These are phyloP conservation scores for Papiliotrema laurentii DNA, from an alignment of 1,284 basidiomycete genomes.

Conservation along the genomic window DNA sequence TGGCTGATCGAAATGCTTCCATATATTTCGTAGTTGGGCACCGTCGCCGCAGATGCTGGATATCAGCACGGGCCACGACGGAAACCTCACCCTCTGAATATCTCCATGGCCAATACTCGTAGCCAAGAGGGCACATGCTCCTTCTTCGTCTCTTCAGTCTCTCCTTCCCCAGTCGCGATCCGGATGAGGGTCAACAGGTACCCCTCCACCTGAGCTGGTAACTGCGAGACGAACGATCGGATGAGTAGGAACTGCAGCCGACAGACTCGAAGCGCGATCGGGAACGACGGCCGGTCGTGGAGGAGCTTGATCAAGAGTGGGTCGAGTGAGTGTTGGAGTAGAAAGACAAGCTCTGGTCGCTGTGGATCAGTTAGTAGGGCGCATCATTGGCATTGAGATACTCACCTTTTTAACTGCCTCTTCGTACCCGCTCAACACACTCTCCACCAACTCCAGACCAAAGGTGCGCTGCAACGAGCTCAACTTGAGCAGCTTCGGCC, in stretches of 20 bases:
- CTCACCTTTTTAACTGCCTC: slow-evolving; percentile 73
- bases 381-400: not conserved
- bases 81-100: slow-evolving; percentile 66
- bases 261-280: slow-evolving; percentile 81
- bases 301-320: slow-evolving; percentile 80
- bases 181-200: slow-evolving; percentile 77
- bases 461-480: slow-evolving; percentile 88
- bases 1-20: slow-evolving; percentile 69
- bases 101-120: slow-evolving; percentile 84
- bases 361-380: slow-evolving; percentile 33
- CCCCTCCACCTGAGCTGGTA: slow-evolving; percentile 74
- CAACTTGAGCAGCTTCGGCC: slow-evolving; percentile 75
- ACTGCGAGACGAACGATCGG: slow-evolving; percentile 80
- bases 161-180: slow-evolving; percentile 65
- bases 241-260: slow-evolving; percentile 89
- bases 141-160: slow-evolving; percentile 29
- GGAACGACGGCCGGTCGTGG: slow-evolving; percentile 78
- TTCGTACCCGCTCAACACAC: slow-evolving; percentile 91
- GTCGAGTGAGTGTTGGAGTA: slow-evolving; percentile 82
- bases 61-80: not conserved
- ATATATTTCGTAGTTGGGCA: slow-evolving; percentile 72
- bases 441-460: slow-evolving; percentile 92
- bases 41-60: slow-evolving; percentile 72
- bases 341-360: slow-evolving; percentile 76
- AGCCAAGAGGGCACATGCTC: slow-evolving; percentile 65